Evolutionary conservation across 1,284 basidiomycete species (phyloP).

Genomic region (Termitomyces sp.): DNA sequence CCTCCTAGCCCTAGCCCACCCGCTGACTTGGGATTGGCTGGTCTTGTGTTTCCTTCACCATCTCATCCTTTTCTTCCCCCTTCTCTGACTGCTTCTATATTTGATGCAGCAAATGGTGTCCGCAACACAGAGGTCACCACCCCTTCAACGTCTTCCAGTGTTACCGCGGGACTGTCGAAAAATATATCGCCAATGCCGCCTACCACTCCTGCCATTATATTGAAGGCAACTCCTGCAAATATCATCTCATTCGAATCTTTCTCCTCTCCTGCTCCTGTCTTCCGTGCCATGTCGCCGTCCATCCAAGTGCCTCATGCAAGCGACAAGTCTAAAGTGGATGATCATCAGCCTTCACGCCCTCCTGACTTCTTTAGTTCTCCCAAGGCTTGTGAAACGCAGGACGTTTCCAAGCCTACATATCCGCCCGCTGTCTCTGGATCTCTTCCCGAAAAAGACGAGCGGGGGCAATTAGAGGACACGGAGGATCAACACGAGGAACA

Average conservation of each 20-base stretch:
- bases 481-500: slow-evolving; percentile 5
- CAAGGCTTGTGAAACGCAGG: not conserved
- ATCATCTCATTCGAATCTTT: slow-evolving; percentile 41
- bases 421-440: no score
- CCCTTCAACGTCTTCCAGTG: slow-evolving; percentile 11
- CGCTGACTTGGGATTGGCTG: slow-evolving; percentile 15
- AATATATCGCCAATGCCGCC: not conserved
- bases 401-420: not conserved
- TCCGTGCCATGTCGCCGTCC: slow-evolving; percentile 8
- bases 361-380: not conserved
- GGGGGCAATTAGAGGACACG: not conserved
- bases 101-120: not conserved
- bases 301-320: not conserved
- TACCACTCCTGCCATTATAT: not conserved
- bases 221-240: slow-evolving; percentile 19
- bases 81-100: not conserved
- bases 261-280: slow-evolving; percentile 18
- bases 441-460: not conserved
- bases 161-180: not conserved
- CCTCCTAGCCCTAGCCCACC: slow-evolving; percentile 53
- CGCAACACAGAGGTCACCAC: slow-evolving; percentile 12
- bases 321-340: not conserved
- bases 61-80: not conserved
- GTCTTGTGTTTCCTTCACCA: slow-evolving; percentile 12
- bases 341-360: not conserved